These are phyloP conservation scores for Wallacemonas sp. DNA, from an alignment of 208 protist genomes.

Conservation along the genomic window DNA sequence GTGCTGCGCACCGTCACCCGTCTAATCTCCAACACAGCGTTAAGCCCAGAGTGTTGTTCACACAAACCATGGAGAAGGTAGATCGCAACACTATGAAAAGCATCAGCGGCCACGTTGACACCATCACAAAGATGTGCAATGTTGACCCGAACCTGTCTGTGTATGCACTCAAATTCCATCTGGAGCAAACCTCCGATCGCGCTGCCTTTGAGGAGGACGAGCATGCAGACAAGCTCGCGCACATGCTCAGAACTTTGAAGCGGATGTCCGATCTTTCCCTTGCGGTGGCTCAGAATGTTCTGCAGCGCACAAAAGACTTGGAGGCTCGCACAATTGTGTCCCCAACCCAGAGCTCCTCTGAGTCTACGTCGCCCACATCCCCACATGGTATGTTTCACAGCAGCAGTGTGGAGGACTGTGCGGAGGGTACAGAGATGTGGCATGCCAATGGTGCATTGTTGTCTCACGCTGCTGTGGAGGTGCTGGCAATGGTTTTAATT, in stretches of 20 bases:
- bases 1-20: background rate
- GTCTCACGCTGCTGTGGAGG: conserved; percentile 48
- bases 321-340: background rate
- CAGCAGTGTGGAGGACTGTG: conserved; percentile 83
- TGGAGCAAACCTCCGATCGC: conserved; percentile 77
- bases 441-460: conserved; percentile 67
- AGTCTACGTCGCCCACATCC: conserved; percentile 28
- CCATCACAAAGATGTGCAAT: conserved; percentile 52
- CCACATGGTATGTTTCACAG: conserved; percentile 35
- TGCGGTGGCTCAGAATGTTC: conserved; percentile 47
- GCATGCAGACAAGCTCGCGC: conserved; percentile 44
- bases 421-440: conserved; percentile 73
- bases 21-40: background rate
- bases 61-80: conserved; percentile 24
- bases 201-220: conserved; percentile 61
- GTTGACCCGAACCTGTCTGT: conserved; percentile 56
- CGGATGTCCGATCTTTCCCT: conserved; percentile 75
- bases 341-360: conserved; percentile 2
- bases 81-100: conserved; percentile 46
- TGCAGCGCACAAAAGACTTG: conserved; percentile 31
- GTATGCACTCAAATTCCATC: conserved; percentile 75
- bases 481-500: conserved; percentile 60
- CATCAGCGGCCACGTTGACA: conserved; percentile 66
- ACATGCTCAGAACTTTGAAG: conserved; percentile 59
- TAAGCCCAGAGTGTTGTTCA: conserved; percentile 13